These are phyloP conservation scores for Fusarium tuaranense DNA, from an alignment of 2,329 filamentous ascomycete genomes.

Conservation along the genomic window DNA sequence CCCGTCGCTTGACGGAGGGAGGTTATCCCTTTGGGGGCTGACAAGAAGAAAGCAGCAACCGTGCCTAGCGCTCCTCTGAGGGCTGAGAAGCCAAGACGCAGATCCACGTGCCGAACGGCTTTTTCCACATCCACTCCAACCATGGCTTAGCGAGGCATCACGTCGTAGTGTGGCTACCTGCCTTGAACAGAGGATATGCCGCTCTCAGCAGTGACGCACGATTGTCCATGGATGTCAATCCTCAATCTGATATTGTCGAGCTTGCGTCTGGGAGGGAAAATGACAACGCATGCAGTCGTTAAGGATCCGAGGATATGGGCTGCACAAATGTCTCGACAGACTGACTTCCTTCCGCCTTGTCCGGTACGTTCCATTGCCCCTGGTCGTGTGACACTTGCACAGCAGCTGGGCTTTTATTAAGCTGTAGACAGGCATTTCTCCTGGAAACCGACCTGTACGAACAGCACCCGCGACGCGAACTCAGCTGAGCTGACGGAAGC, in stretches of 20 bases:
- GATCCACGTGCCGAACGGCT: slow-evolving; percentile 42
- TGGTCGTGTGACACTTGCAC: slow-evolving; percentile 35
- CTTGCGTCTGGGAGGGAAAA: neutral
- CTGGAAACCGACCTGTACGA: slow-evolving; percentile 1
- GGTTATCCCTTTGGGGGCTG: slow-evolving; percentile 17
- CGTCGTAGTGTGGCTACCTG: slow-evolving; percentile 6
- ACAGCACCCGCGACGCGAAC: slow-evolving; percentile 4
- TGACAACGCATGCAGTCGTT: neutral
- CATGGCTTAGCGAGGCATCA: slow-evolving; percentile 17
- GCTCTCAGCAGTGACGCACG: neutral
- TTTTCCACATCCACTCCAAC: slow-evolving; percentile 20
- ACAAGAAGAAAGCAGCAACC: slow-evolving; percentile 14
- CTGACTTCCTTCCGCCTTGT: slow-evolving; percentile 1
- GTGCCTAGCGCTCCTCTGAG: slow-evolving; percentile 22
- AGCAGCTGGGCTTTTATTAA: slow-evolving; percentile 13
- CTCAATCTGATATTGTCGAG: neutral
- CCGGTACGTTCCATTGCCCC: slow-evolving; percentile 6
- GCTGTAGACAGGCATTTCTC: neutral
- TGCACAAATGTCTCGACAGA: slow-evolving; percentile 20
- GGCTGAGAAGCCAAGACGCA: slow-evolving; percentile 32
- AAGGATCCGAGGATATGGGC: slow-evolving; percentile 33
- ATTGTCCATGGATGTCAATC: neutral
- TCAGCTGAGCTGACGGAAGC: slow-evolving; percentile 11
- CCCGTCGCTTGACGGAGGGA: slow-evolving; percentile 36
- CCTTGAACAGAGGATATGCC: neutral